Evolutionary conservation across 305 asterid genomes (phyloP), one percentile per base, ranked within the genome.

Genomic region (Galium porrigens): DNA sequence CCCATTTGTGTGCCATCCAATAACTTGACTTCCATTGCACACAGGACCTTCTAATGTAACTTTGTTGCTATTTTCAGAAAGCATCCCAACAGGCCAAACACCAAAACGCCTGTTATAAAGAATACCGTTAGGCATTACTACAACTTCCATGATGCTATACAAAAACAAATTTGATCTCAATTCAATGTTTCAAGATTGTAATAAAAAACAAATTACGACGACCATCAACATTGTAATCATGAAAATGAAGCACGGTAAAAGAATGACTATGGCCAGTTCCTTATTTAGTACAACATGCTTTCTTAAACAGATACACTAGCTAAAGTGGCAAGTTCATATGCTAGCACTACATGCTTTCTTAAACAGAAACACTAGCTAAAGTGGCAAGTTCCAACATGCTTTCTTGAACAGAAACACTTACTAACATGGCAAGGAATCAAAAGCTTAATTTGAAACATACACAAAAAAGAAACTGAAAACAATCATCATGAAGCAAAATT

Each of bases 1-100:
- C 82, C 84, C 96, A 78, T 92, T 87, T 17, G 97, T 85, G 80
- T 92, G 96, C 99, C 97, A 92, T 72, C 99, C 99, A 49, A 85
- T 81, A 63, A 92, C 94, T 82, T 65, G 83, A 74, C 86, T 85
- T 75, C 97, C 94, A 81, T 84, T 84, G 76, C 97, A 92, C 12
- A 92, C 85, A 7, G 99, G 97, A 64, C 97, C 99, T 82, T 87
- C 97, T 60, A 92, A 70, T 52, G 81, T 81, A 0, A 82, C 94
- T 76, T 87, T 89, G 61, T 80, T 84, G 81, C 87, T 87, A 81
- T 95, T 84, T 73, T 84, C 95, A n/a, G 86, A 84, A 66, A 92
- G 79, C 90, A 92, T 85, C 70, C 88, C 92, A 70, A 89, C 97
- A 54, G 99, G 99, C 99, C 99, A 92, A 58, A 91, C 84, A 76